These are phyloP conservation scores for Cylindrotheca fusiformis DNA, from an alignment of 108 stramenopile genomes.

Conservation along the genomic window DNA sequence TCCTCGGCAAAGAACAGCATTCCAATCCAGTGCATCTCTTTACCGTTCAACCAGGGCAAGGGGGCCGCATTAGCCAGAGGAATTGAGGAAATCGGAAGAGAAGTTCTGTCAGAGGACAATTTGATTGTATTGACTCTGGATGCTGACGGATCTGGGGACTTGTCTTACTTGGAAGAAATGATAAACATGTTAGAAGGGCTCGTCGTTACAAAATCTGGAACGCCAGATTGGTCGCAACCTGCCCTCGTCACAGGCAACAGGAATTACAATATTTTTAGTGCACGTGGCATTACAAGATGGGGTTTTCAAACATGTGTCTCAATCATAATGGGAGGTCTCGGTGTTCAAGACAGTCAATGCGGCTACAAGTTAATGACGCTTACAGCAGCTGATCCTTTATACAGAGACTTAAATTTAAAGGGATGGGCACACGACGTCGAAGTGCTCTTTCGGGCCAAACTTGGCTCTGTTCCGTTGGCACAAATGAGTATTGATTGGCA, in stretches of 20 bases:
- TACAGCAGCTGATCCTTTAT: slow-evolving; percentile 38
- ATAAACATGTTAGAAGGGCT: slow-evolving; percentile 24
- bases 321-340: slow-evolving; percentile 28
- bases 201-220: background rate
- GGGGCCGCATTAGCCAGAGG: slow-evolving; percentile 72
- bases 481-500: slow-evolving; percentile 57
- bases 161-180: slow-evolving; percentile 53
- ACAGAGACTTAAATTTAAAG: slow-evolving; percentile 50
- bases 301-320: slow-evolving; percentile 55
- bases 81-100: slow-evolving; percentile 33
- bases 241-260: slow-evolving; percentile 46
- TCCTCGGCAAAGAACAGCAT: slow-evolving; percentile 12
- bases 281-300: slow-evolving; percentile 41
- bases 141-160: slow-evolving; percentile 82
- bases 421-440: slow-evolving; percentile 86
- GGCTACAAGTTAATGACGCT: slow-evolving; percentile 78
- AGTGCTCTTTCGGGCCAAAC: slow-evolving; percentile 59
- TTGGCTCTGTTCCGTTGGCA: slow-evolving; percentile 38
- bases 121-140: slow-evolving; percentile 56
- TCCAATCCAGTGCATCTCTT: slow-evolving; percentile 42
- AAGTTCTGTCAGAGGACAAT: background rate
- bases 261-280: slow-evolving; percentile 18
- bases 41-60: slow-evolving; percentile 64
- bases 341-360: slow-evolving; percentile 72
- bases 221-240: slow-evolving; percentile 8